Evolutionary conservation across 169 alveolate genomes (phyloP).

Genomic region (Plasmodium cynomolgi): DNA sequence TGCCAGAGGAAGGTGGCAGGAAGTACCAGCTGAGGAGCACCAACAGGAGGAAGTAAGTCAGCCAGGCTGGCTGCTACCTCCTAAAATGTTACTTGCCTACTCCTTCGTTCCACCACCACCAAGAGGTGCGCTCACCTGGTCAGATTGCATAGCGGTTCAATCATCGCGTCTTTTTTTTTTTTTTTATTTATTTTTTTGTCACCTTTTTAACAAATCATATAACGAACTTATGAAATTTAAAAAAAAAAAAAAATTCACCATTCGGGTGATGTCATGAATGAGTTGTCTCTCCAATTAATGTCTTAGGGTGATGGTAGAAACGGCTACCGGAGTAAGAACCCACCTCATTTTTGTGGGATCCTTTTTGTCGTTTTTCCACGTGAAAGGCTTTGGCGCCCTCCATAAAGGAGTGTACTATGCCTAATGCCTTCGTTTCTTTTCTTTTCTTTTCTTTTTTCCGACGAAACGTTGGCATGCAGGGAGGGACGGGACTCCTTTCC

Average conservation of each 20-base stretch:
- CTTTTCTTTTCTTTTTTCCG: not conserved
- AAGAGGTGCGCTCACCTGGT: not conserved
- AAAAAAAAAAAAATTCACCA: not conserved
- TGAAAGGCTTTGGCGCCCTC: too few species aligned
- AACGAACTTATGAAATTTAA: not conserved
- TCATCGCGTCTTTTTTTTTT: not conserved
- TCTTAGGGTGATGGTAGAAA: not conserved
- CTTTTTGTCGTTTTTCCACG: too few species aligned
- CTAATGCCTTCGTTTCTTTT: not conserved
- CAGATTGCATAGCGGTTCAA: not conserved
- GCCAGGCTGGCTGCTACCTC: not conserved
- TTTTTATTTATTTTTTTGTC: not conserved
- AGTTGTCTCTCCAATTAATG: not conserved
- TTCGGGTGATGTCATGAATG: not conserved
- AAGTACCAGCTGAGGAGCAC: constrained; percentile 21
- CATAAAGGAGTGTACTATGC: not conserved
- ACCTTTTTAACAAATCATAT: too few species aligned
- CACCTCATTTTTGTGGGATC: not conserved
- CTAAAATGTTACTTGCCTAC: not conserved
- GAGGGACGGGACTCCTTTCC: too few species aligned
- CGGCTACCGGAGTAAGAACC: not conserved
- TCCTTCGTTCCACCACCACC: not conserved
- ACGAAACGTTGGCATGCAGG: too few species aligned
- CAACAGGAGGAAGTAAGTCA: not conserved
- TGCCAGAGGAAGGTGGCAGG: not conserved